Conservation (phyloP, 495 filamentous ascomycete species). For the Cercophora sp. region DNA sequence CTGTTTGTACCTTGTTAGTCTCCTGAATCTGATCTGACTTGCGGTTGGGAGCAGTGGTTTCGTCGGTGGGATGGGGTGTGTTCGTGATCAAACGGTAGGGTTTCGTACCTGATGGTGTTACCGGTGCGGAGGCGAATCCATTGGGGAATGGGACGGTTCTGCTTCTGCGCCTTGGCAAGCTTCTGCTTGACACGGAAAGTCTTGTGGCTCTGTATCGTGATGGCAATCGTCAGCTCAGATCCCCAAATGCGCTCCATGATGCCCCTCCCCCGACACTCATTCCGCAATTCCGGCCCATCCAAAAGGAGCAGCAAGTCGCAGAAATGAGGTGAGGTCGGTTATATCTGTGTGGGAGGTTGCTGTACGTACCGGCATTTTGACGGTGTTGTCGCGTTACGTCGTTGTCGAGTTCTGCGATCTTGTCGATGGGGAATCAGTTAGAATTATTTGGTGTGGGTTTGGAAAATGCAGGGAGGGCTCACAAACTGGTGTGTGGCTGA, state of each 20-base stretch:
- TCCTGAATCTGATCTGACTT: too few species aligned
- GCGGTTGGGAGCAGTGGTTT: too few species aligned
- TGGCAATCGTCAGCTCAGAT: constrained; percentile 17
- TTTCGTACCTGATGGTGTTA: constrained; percentile 95
- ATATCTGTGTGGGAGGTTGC: too few species aligned
- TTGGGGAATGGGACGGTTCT: constrained; percentile 98
- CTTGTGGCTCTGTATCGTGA: constrained; percentile 80
- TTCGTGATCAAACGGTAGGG: too few species aligned
- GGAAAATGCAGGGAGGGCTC: constrained; percentile 29
- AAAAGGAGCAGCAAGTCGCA: too few species aligned
- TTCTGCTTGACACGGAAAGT: constrained; percentile 99
- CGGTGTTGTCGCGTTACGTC: constrained; percentile 45
- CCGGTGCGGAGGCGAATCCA: constrained; percentile 97
- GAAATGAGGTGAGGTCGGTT: too few species aligned
- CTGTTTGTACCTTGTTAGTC: constrained; percentile 41
- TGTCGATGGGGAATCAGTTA: constrained; percentile 31
- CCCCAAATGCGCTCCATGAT: too few species aligned
- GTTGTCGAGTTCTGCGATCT: constrained; percentile 29
- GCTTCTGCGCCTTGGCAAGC: constrained; percentile 99
- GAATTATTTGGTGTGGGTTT: constrained; percentile 40
- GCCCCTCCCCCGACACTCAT: too few species aligned
- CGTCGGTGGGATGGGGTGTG: too few species aligned
- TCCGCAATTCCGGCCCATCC: too few species aligned
- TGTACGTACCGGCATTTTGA: constrained; percentile 80
- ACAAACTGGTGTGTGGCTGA: constrained; percentile 24